Conservation (phyloP, 1,284 basidiomycete genomes). For the Nidula niveotomentosa region DNA sequence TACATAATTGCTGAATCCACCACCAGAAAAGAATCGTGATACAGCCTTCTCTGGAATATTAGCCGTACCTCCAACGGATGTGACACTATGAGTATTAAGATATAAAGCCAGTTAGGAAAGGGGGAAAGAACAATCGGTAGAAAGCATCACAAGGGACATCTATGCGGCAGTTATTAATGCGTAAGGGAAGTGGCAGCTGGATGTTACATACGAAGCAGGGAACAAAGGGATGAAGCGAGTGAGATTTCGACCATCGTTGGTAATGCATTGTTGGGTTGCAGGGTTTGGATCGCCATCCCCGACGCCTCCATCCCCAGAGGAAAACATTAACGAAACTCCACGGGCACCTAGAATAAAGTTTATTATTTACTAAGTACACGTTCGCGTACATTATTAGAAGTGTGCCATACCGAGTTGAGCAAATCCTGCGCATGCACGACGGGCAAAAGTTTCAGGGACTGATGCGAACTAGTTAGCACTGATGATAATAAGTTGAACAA, state of each 20-base stretch:
- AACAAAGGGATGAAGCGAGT: conserved; percentile 62
- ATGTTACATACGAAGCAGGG: conserved; percentile 42
- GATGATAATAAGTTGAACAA: neutral
- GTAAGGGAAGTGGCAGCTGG: neutral
- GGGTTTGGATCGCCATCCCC: conserved; percentile 56
- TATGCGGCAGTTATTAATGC: conserved; percentile 2
- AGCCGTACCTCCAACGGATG: conserved; percentile 49
- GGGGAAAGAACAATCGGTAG: no score
- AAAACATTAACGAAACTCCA: conserved; percentile 63
- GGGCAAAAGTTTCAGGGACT: conserved; percentile 66
- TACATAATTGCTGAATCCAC: conserved; percentile 65
- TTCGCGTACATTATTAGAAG: neutral
- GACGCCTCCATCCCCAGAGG: conserved; percentile 73
- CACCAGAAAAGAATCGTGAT: conserved; percentile 48
- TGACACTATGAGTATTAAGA: conserved; percentile 38
- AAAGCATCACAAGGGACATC: conserved; percentile 27
- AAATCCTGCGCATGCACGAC: conserved; percentile 61
- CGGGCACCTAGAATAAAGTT: conserved; percentile 41
- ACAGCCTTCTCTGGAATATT: conserved; percentile 46
- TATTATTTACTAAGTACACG: neutral
- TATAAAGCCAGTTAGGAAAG: neutral
- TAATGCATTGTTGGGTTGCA: conserved; percentile 49
- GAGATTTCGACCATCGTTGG: conserved; percentile 56
- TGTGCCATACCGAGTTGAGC: conserved; percentile 54
- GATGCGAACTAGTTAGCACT: conserved; percentile 1